Evolutionary conservation across 139 green algal species (phyloP), one percentile per base, ranked within the genome.

Genomic region (Asterochloris erici): DNA sequence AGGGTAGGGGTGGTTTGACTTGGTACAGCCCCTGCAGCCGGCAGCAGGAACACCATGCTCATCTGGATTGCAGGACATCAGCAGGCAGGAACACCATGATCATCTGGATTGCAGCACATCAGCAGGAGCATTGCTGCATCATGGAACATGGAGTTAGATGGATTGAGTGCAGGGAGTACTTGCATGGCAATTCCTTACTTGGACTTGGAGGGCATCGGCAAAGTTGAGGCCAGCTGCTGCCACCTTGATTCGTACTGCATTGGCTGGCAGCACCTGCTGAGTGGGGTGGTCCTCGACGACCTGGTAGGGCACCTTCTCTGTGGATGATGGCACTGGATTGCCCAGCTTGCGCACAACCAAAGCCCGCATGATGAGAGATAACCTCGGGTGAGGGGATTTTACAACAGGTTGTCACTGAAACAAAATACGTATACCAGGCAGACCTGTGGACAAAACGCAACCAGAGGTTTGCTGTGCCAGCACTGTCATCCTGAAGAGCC

Each of bases 11-110:
- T 14, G 89, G 91, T 68, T 92, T 93, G 26, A 93, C 93, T 81
- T 98, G 95, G 82, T 98, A 98, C 29, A 91, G 78, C 12, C 93
- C 94, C 91, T 96, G 85, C 24, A 88, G 10, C 66, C 75, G 0
- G 23, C n/a, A 54, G 38, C 38, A 54, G 38, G 38, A 54, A 54
- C 4, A 54, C 38, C 17, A 54, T 24, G 17, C 14, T 47, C 23
- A 77, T 28, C 14, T 29, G n/a, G 14, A 47, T 54, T 77, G 23
- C 17, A 26, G 24, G 1, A 10, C 17, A 47, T 27, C 71, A 54
- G 21, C 24, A 19, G 6, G 38, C 38, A 54, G 38, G 38, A 54
- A 54, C 4, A 54, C 38, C 17, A 54, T 24, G 17, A 1, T 47
- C 23, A 77, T 28, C 14, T 29, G n/a, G 14, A 47, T 54, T 77